These are phyloP conservation scores for cucumber (Cucumis sativus) DNA, from an alignment of 306 rosid species.

Conservation along the genomic window DNA sequence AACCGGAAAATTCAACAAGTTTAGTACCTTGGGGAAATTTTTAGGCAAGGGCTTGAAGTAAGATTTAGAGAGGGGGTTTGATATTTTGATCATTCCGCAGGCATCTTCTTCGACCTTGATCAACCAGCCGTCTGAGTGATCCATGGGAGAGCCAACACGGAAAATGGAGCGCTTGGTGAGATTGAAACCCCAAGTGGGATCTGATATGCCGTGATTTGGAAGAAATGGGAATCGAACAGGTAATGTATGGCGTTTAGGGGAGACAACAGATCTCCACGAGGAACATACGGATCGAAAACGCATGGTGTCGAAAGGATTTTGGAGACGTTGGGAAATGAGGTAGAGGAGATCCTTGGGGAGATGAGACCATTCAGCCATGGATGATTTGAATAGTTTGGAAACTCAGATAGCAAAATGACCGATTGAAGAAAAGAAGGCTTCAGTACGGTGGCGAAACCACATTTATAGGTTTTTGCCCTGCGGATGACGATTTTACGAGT, in stretches of 20 bases:
- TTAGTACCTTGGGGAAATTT: slow-evolving; percentile 23
- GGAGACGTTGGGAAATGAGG: slow-evolving; percentile 27
- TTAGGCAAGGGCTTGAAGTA: slow-evolving; percentile 14
- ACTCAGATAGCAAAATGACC: background rate
- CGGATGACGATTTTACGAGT: no score
- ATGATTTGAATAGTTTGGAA: background rate
- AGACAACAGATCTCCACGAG: slow-evolving; percentile 40
- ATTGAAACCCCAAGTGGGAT: slow-evolving; percentile 28
- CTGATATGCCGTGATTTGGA: slow-evolving; percentile 28
- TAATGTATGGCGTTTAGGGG: slow-evolving; percentile 15
- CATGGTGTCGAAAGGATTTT: slow-evolving; percentile 22
- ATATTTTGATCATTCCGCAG: slow-evolving; percentile 11
- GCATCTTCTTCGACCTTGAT: slow-evolving; percentile 28
- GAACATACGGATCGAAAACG: slow-evolving; percentile 62
- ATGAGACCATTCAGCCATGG: slow-evolving; percentile 52
- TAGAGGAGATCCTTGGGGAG: slow-evolving; percentile 45
- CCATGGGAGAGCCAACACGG: slow-evolving; percentile 14
- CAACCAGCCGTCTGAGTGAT: slow-evolving; percentile 21
- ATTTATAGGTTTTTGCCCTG: background rate
- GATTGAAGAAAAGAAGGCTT: background rate
- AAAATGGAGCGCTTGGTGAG: slow-evolving; percentile 33
- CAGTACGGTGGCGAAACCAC: background rate
- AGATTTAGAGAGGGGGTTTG: slow-evolving; percentile 34
- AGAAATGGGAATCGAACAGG: slow-evolving; percentile 33
- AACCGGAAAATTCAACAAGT: slow-evolving; percentile 18